Evolutionary conservation across 140 eudicot species (phyloP), one percentile per base, ranked within the genome.

Genomic region (Bidens hawaiensis): DNA sequence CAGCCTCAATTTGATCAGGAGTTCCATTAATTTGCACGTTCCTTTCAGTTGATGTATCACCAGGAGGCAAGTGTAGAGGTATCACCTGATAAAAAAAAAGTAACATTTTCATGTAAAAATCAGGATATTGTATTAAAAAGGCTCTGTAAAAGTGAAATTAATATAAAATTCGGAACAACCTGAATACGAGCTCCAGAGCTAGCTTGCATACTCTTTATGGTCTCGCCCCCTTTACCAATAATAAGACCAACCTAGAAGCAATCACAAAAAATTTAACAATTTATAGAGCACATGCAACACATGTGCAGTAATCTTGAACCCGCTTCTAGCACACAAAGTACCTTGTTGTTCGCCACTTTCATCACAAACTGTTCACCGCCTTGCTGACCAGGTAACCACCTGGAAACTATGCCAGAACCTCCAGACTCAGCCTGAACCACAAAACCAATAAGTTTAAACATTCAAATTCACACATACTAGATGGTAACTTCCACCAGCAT

Each of bases 221-320:
- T 88, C 76, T 93, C 99, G 4, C 99, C 99, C 8, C 95, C 95
- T 83, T 93, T 93, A 53, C 99, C 99, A 70, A 93, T 93, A 21
- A 93, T 78, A 79, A 93, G 89, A n/a, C 99, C 99, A 77, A 93
- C 97, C 97, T 90, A 75, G 24, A 79, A 81, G 60, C 25, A 23
- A 26, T 30, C 6, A 8, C 14, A 67, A 25, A 28, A 5, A 10
- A 15, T 0, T 27, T 0, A 34, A 36, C 59, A 42, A 17, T 30
- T n/a, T 69, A 47, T 13, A 68, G 34, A 26, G 14, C 51, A 52
- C 11, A 1, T 19, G 4, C 15, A 16, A 19, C 17, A 38, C 0
- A 15, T 25, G 28, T 40, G 25, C 14, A 40, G 45, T 24, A 18
- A 16, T 21, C 33, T 23, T 18, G 15, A 54, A 45, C 15, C 26